Conservation (phyloP, 2,329 filamentous ascomycete genomes). For the Podosphaera aphanis region DNA sequence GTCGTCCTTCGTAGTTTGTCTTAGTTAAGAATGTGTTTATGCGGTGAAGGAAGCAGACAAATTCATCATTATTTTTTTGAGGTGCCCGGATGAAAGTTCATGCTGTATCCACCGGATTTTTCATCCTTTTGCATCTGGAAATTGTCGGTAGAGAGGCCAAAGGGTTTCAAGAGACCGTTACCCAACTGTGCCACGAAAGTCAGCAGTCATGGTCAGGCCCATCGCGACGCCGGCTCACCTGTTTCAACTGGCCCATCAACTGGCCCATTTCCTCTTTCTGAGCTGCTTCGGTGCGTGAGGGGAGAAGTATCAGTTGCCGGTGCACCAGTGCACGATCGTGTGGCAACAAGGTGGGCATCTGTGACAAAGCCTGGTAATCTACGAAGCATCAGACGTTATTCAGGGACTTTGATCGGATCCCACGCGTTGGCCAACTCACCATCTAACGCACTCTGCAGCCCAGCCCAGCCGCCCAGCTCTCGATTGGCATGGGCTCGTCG, state of each 20-base stretch:
- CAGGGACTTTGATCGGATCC: background rate
- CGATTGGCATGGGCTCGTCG: slow-evolving; percentile 23
- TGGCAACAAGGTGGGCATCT: slow-evolving; percentile 34
- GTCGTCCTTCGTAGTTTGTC: too few relatives aligned
- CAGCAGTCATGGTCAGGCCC: background rate
- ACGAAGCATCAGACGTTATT: background rate
- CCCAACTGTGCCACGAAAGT: slow-evolving; percentile 32
- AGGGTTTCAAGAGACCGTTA: slow-evolving; percentile 77
- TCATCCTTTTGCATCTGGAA: slow-evolving; percentile 89
- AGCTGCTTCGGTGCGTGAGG: slow-evolving; percentile 46
- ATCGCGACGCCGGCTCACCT: slow-evolving; percentile 23
- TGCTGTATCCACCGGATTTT: slow-evolving; percentile 72
- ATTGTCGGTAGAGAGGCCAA: slow-evolving; percentile 81
- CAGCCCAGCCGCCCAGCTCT: slow-evolving; percentile 55
- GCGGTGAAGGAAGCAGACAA: too few relatives aligned
- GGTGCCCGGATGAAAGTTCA: slow-evolving; percentile 42
- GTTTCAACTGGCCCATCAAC: slow-evolving; percentile 94
- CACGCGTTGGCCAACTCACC: slow-evolving; percentile 5
- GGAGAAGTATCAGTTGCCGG: slow-evolving; percentile 40
- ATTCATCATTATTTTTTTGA: too few relatives aligned
- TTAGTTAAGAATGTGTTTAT: too few relatives aligned
- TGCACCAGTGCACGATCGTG: slow-evolving; percentile 47
- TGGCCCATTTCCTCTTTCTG: slow-evolving; percentile 77
- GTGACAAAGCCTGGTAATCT: slow-evolving; percentile 50
- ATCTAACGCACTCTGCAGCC: slow-evolving; percentile 50